Percentiles rank a stretch among this genome's conserved stretches.
phyloP scores from a whole-genome alignment of 306 rosid genomes.

The Lathyrus oleraceus region DNA sequence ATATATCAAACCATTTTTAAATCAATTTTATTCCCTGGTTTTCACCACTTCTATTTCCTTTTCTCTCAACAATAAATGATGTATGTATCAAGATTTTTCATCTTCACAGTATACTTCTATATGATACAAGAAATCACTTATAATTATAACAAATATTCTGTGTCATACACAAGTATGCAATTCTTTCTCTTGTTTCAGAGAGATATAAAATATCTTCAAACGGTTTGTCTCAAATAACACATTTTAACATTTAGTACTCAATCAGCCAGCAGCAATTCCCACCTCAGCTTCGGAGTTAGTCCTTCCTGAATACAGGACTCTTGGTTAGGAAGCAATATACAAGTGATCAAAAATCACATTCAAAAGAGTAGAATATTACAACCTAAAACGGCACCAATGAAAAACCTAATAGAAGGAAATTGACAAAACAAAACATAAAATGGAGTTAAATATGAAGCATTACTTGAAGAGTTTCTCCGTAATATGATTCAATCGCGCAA shows the following conservation, averaged over 20 bases:
- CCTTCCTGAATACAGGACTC: conserved; percentile 41
- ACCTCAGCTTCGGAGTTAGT: conserved; percentile 20
- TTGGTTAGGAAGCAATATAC: conserved; percentile 7
- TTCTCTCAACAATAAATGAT: not conserved
- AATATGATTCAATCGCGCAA: conserved; percentile 47
- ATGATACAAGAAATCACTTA: conserved; percentile 11
- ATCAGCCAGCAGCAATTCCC: conserved; percentile 12
- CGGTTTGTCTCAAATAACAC: not conserved
- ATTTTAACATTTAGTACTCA: conserved; percentile 27
- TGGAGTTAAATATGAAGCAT: conserved; percentile 27
- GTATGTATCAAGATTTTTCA: not conserved
- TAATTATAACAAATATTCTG: not conserved
- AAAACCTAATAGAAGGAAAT: conserved; percentile 6
- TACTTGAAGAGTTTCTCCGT: conserved; percentile 74
- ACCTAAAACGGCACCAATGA: conserved; percentile 19
- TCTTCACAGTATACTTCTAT: conserved; percentile 8
- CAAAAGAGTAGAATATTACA: conserved; percentile 14
- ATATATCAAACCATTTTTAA: not conserved
- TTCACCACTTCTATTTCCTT: not conserved
- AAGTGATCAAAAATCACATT: conserved; percentile 18
- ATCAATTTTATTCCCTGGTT: not conserved
- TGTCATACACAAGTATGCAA: conserved; percentile 22
- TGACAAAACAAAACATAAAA: conserved; percentile 26
- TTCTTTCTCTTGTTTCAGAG: not conserved
- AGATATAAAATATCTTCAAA: conserved; percentile 8